Conservation (phyloP, 768 basidiomycete genomes). For the Clathrus columnatus region DNA sequence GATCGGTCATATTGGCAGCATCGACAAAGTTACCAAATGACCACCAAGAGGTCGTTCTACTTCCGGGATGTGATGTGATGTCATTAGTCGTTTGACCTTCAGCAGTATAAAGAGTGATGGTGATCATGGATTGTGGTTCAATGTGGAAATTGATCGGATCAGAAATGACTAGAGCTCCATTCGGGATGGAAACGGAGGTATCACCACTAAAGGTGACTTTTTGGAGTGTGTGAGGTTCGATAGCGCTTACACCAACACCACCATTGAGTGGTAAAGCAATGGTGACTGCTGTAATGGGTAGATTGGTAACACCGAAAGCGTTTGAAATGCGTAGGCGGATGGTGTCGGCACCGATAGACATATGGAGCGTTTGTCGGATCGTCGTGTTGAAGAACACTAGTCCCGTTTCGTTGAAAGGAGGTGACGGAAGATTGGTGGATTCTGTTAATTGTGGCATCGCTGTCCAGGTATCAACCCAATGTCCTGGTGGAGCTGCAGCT, state of each 20-base stretch:
- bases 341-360: conserved; percentile 29
- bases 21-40: conserved; percentile 29
- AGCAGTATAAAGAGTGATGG: conserved; percentile 33
- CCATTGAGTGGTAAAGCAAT: conserved; percentile 33
- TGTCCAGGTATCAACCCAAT: conserved; percentile 24
- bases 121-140: conserved; percentile 30
- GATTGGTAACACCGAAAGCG: conserved; percentile 34
- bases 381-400: conserved; percentile 37
- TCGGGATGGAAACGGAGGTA: conserved; percentile 31
- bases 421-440: conserved; percentile 22
- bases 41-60: conserved; percentile 34
- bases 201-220: conserved; percentile 37
- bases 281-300: conserved; percentile 37
- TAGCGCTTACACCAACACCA: conserved; percentile 28
- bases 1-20: conserved; percentile 28
- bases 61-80: conserved; percentile 42
- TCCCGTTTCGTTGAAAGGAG: conserved; percentile 21
- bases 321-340: conserved; percentile 42
- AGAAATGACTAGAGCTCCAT: conserved; percentile 36
- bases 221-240: conserved; percentile 28
- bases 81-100: conserved; percentile 32
- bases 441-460: conserved; percentile 26
- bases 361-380: conserved; percentile 41
- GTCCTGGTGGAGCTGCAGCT: conserved; percentile 7
- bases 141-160: conserved; percentile 36